phyloP scores from a whole-genome alignment of 1,139 yeast genomes.

The Scheffersomyces lignicola region DNA sequence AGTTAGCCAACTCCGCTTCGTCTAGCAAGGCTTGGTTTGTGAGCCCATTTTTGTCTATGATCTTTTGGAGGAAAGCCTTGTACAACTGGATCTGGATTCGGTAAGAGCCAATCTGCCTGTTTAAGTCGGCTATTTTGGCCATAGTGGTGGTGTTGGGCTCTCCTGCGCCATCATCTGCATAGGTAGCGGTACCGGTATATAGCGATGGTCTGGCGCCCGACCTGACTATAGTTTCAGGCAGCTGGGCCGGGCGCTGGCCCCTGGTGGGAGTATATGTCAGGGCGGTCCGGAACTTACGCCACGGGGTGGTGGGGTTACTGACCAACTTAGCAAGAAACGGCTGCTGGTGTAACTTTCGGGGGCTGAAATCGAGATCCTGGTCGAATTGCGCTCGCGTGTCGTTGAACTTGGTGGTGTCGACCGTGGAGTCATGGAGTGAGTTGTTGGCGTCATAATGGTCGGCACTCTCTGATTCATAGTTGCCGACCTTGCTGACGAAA shows the following conservation, averaged over 20 bases:
- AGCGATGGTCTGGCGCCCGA: constrained; percentile 7
- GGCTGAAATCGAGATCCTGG: constrained; percentile 27
- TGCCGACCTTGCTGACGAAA: background rate
- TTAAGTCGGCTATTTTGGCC: constrained; percentile 31
- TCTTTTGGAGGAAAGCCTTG: constrained; percentile 40
- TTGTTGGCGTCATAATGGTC: constrained; percentile 5
- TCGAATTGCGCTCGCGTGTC: constrained; percentile 35
- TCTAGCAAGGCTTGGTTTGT: constrained; percentile 17
- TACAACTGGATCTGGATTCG: constrained; percentile 44
- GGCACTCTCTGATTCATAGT: background rate
- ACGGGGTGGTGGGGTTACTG: constrained; percentile 22
- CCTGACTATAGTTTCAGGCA: constrained; percentile 12
- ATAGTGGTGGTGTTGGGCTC: constrained; percentile 6
- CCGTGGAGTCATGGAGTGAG: constrained; percentile 19
- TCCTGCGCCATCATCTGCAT: constrained; percentile 2
- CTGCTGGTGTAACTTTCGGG: constrained; percentile 3
- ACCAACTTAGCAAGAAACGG: constrained; percentile 8
- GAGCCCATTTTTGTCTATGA: constrained; percentile 28
- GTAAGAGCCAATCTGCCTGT: constrained; percentile 42
- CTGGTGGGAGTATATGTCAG: constrained; percentile 10
- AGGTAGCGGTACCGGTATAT: constrained; percentile 8
- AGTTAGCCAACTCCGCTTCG: constrained; percentile 22
- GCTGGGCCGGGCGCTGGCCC: constrained; percentile 5
- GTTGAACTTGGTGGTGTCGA: constrained; percentile 15
- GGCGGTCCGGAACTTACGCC: constrained; percentile 34